phyloP scores from a whole-genome alignment of 1,284 basidiomycete genomes.

The Leccinum angustisporum region DNA sequence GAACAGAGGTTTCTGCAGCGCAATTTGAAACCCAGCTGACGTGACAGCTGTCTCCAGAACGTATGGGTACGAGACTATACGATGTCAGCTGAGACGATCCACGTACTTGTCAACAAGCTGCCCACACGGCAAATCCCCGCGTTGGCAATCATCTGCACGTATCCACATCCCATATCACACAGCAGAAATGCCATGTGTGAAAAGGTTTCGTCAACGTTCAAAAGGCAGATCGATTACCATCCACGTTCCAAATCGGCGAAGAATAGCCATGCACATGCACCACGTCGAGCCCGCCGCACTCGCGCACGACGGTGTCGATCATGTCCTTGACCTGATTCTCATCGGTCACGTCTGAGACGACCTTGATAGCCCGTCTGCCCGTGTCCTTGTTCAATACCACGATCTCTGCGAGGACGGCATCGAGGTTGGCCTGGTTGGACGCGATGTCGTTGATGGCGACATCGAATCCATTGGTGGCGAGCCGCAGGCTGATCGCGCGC shows the following conservation, averaged over 20 bases:
- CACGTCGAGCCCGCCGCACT: constrained; percentile 17
- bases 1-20: too few relatives aligned
- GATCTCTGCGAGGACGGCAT: constrained; percentile 34
- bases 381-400: neutral
- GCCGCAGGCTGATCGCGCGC: constrained; percentile 40
- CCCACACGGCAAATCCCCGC: constrained; percentile 17
- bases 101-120: constrained; percentile 15
- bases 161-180: neutral
- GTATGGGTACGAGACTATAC: too few relatives aligned
- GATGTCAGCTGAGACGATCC: neutral
- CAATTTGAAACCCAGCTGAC: too few relatives aligned
- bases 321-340: constrained; percentile 40
- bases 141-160: constrained; percentile 25
- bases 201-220: neutral
- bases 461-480: constrained; percentile 44
- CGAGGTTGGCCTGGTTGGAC: constrained; percentile 28
- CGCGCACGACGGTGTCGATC: constrained; percentile 26
- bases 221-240: neutral
- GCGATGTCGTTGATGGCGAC: constrained; percentile 41
- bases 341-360: constrained; percentile 37
- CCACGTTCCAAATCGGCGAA: neutral
- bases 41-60: too few relatives aligned
- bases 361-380: constrained; percentile 29
- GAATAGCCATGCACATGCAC: constrained; percentile 5
- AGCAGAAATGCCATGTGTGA: neutral